Conservation (phyloP, 192 early-diverging fungal species). For the Coemansia sp. region DNA sequence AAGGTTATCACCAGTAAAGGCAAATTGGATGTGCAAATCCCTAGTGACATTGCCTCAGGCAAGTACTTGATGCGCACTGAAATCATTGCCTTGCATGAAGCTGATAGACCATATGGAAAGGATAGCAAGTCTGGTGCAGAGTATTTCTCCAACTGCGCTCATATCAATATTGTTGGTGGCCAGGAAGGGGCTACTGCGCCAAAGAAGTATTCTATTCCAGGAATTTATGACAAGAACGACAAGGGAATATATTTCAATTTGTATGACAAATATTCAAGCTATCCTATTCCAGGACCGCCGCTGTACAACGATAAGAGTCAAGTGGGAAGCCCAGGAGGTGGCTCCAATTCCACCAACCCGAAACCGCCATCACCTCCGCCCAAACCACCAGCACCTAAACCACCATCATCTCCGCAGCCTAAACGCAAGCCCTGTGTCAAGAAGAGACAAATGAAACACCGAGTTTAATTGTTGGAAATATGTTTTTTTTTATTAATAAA, state of each 20-base stretch:
- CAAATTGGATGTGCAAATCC: constrained; percentile 11
- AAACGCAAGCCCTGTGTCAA: neutral
- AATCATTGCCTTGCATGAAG: constrained; percentile 28
- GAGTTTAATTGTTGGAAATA: neutral
- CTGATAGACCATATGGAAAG: neutral
- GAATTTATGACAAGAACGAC: constrained; percentile 13
- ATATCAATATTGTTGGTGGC: constrained; percentile 8
- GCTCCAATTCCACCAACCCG: neutral
- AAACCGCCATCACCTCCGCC: too few relatives aligned
- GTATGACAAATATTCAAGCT: neutral
- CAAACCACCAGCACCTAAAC: neutral
- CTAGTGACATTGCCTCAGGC: constrained; percentile 11
- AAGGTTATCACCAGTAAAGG: constrained; percentile 21
- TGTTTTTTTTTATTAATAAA: neutral
- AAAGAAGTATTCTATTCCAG: constrained; percentile 10
- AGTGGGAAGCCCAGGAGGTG: neutral
- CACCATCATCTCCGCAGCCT: neutral
- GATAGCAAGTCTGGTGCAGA: constrained; percentile 15
- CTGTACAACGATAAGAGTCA: constrained; percentile 1
- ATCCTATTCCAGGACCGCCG: constrained; percentile 18
- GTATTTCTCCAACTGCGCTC: constrained; percentile 24
- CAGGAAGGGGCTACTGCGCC: neutral
- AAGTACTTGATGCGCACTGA: constrained; percentile 29
- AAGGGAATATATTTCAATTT: constrained; percentile 12
- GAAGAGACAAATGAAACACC: neutral